phyloP scores from a whole-genome alignment of 2,329 filamentous ascomycete species.

The Huntiella abstrusa region DNA sequence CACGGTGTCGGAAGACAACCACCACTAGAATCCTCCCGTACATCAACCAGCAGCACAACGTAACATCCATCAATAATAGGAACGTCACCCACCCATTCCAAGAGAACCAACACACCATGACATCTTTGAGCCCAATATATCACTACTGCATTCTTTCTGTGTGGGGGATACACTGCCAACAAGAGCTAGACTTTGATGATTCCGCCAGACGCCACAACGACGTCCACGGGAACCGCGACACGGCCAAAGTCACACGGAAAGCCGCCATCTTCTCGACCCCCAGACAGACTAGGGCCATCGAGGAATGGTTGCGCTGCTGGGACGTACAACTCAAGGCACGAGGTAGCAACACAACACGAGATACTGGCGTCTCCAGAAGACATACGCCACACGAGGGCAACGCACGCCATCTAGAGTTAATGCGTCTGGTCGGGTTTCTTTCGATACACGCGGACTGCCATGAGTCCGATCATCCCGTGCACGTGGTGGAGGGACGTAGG shows the following conservation, averaged over 20 bases:
- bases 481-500: conserved; percentile 2
- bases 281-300: conserved; percentile 19
- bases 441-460: conserved; percentile 22
- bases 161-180: conserved; percentile 69
- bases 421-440: conserved; percentile 37
- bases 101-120: neutral
- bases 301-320: conserved; percentile 14
- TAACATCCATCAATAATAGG: neutral
- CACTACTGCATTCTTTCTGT: conserved; percentile 35
- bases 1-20: neutral
- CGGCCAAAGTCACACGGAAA: conserved; percentile 90
- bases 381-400: conserved; percentile 19
- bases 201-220: conserved; percentile 31
- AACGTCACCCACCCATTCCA: neutral
- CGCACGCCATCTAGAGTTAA: conserved; percentile 30
- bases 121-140: neutral
- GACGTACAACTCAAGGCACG: conserved; percentile 16
- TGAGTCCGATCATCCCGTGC: conserved; percentile 11
- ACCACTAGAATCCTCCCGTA: neutral
- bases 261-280: conserved; percentile 27
- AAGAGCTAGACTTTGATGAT: conserved; percentile 87
- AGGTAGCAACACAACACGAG: conserved; percentile 10
- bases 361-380: conserved; percentile 29
- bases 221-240: conserved; percentile 37
- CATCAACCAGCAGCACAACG: neutral